These are phyloP conservation scores for Pyricularia pennisetigena DNA, from an alignment of 2,329 filamentous ascomycete species.

Conservation along the genomic window DNA sequence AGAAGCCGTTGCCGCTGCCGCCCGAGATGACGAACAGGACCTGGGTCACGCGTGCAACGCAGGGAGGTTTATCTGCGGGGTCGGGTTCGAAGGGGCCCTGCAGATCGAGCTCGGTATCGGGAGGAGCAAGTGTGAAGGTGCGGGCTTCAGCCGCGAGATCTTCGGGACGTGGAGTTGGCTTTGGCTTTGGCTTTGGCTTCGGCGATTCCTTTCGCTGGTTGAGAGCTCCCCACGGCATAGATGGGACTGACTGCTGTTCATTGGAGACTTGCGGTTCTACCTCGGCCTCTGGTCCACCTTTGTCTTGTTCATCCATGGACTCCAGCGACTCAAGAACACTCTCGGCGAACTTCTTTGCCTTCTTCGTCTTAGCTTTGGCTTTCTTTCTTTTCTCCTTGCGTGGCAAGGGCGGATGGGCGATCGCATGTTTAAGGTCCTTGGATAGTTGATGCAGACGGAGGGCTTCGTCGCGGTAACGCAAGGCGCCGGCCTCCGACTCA, in stretches of 20 bases:
- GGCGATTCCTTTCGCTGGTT: neutral
- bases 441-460: constrained; percentile 31
- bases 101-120: constrained; percentile 18
- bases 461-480: constrained; percentile 48
- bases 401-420: constrained; percentile 13
- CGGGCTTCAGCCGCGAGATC: constrained; percentile 26
- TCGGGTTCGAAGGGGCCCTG: constrained; percentile 5
- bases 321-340: neutral
- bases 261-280: too few relatives aligned
- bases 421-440: constrained; percentile 12
- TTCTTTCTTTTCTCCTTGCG: constrained; percentile 14
- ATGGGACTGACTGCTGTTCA: neutral
- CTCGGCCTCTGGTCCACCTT: neutral
- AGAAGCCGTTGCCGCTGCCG: constrained; percentile 16
- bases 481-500: constrained; percentile 45
- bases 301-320: neutral
- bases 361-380: neutral
- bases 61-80: constrained; percentile 12
- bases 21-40: constrained; percentile 27
- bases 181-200: neutral
- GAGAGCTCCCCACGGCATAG: neutral
- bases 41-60: constrained; percentile 15
- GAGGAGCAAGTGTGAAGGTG: constrained; percentile 39
- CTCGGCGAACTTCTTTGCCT: neutral
- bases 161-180: neutral